Conservation (phyloP, 768 basidiomycete genomes). For the Leccinum subgranulosum region DNA sequence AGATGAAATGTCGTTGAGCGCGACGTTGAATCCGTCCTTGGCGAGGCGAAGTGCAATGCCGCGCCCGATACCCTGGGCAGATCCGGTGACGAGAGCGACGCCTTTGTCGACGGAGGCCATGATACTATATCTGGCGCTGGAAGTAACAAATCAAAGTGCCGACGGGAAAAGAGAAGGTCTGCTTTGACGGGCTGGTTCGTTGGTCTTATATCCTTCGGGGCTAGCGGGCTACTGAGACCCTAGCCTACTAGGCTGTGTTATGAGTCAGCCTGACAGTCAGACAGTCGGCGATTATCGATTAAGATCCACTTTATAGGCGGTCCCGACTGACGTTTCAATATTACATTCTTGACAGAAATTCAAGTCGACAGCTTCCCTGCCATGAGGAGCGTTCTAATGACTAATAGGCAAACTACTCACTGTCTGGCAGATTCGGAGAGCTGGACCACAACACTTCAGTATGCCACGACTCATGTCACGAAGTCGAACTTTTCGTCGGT, state of each 20-base stretch:
- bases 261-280: not conserved
- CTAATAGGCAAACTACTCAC: too few relatives aligned
- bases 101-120: constrained; percentile 9
- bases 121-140: not conserved
- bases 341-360: too few relatives aligned
- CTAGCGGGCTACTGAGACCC: too few relatives aligned
- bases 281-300: too few relatives aligned
- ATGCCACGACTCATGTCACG: too few relatives aligned
- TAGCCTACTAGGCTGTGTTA: not conserved
- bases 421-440: too few relatives aligned
- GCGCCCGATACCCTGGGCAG: constrained; percentile 27
- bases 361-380: too few relatives aligned
- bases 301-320: not conserved
- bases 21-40: constrained; percentile 23
- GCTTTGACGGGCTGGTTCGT: too few relatives aligned
- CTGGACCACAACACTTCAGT: too few relatives aligned
- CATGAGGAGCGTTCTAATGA: too few relatives aligned
- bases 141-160: not conserved
- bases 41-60: constrained; percentile 14
- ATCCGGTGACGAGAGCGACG: constrained; percentile 28
- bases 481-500: too few relatives aligned
- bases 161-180: not conserved
- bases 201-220: not conserved
- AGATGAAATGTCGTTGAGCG: constrained; percentile 25
- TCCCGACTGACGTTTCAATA: not conserved